phyloP scores from a whole-genome alignment of 495 filamentous ascomycete genomes.

The Parathielavia appendiculata region DNA sequence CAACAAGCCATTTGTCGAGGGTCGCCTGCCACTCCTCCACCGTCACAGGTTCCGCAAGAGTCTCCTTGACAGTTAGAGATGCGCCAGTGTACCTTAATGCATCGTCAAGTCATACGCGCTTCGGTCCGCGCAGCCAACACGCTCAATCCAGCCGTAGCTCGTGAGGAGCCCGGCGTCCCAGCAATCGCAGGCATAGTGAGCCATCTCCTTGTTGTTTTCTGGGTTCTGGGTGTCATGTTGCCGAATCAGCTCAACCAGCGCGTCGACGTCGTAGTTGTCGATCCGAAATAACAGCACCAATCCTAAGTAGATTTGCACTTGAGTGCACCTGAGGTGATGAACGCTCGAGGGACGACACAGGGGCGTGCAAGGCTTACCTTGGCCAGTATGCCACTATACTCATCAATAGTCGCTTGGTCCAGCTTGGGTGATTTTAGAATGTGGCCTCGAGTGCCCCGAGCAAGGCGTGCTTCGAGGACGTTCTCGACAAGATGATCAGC shows the following conservation, averaged over 20 bases:
- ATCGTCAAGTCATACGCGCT: constrained; percentile 64
- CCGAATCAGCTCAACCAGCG: background rate
- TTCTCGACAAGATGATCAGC: constrained; percentile 50
- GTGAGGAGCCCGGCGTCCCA: constrained; percentile 64
- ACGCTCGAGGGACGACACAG: background rate
- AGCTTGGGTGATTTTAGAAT: constrained; percentile 50
- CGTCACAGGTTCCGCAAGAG: constrained; percentile 51
- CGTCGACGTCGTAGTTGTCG: constrained; percentile 62
- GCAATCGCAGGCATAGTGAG: constrained; percentile 65
- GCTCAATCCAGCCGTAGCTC: constrained; percentile 63
- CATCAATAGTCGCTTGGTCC: constrained; percentile 57
- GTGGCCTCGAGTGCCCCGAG: constrained; percentile 41
- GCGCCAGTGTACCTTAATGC: constrained; percentile 58
- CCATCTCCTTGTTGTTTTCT: constrained; percentile 36
- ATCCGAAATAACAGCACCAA: constrained; percentile 36
- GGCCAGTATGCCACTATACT: constrained; percentile 65
- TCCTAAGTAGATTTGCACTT: too few relatives aligned
- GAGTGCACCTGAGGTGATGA: background rate
- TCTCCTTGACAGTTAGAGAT: constrained; percentile 55
- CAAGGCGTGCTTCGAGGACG: constrained; percentile 41
- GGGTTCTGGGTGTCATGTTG: constrained; percentile 1
- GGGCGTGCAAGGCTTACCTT: constrained; percentile 47
- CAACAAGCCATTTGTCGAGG: constrained; percentile 60
- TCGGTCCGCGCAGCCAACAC: constrained; percentile 57
- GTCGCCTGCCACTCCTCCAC: constrained; percentile 59